phyloP scores from a whole-genome alignment of 495 filamentous ascomycete species.

The Penicillium angulare region DNA sequence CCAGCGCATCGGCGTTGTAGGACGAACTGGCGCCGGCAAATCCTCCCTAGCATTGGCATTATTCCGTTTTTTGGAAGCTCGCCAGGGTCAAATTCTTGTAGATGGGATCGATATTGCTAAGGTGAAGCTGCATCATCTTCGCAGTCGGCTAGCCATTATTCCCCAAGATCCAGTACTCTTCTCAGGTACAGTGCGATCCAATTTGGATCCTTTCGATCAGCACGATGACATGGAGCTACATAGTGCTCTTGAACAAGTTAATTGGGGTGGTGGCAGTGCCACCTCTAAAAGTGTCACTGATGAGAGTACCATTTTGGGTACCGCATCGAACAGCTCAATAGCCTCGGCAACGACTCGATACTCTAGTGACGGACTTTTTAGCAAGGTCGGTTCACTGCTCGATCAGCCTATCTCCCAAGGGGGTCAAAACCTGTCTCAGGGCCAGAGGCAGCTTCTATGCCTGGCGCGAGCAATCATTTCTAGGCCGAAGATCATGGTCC shows the following conservation, averaged over 20 bases:
- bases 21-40: background rate
- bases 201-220: conserved; percentile 79
- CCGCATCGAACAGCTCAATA: too few species aligned
- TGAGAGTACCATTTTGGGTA: too few species aligned
- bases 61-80: background rate
- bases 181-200: conserved; percentile 78
- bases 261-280: too few species aligned
- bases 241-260: too few species aligned
- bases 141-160: conserved; percentile 82
- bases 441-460: conserved; percentile 83
- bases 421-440: conserved; percentile 59
- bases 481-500: conserved; percentile 68
- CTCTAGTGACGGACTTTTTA: too few species aligned
- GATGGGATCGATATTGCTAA: too few species aligned
- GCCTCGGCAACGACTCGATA: too few species aligned
- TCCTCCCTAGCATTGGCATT: background rate
- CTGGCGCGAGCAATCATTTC: conserved; percentile 82
- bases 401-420: conserved; percentile 10
- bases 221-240: conserved; percentile 76
- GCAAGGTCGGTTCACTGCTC: too few species aligned
- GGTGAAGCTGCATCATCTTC: conserved; percentile 63
- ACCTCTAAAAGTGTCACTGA: too few species aligned
- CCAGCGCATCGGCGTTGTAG: conserved; percentile 16
- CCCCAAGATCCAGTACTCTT: conserved; percentile 90
- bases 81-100: background rate